phyloP scores from a whole-genome alignment of 2,329 filamentous ascomycete genomes.

The Ophiocordyceps camponoti-rufipedis region DNA sequence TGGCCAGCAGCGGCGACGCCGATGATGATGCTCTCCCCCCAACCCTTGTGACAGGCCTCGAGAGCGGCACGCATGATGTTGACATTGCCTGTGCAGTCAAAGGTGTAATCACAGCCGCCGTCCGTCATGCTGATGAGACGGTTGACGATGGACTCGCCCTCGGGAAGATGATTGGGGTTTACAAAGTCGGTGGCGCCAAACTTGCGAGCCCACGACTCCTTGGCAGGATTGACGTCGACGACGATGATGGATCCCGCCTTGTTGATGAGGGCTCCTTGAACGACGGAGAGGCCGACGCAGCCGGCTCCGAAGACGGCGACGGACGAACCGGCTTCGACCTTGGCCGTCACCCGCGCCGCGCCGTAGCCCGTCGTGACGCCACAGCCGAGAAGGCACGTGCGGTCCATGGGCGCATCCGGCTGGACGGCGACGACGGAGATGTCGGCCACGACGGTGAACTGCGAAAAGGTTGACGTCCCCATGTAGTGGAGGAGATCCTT shows the following conservation, averaged over 20 bases:
- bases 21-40: constrained; percentile 96
- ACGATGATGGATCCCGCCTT: constrained; percentile 63
- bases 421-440: constrained; percentile 95
- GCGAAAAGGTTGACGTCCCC: constrained; percentile 96
- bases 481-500: constrained; percentile 96
- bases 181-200: constrained; percentile 96
- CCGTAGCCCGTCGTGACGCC: constrained; percentile 98
- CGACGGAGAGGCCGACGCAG: constrained; percentile 86
- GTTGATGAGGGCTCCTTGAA: constrained; percentile 81
- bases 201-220: constrained; percentile 84
- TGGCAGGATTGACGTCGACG: constrained; percentile 62
- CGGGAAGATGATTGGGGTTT: constrained; percentile 61
- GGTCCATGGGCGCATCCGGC: constrained; percentile 80
- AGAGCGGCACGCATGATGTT: constrained; percentile 88
- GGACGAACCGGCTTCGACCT: constrained; percentile 76
- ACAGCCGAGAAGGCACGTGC: constrained; percentile 87
- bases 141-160: constrained; percentile 69
- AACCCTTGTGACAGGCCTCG: constrained; percentile 98
- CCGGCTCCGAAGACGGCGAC: constrained; percentile 89
- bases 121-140: constrained; percentile 95
- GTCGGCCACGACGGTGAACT: constrained; percentile 96
- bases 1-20: constrained; percentile 92
- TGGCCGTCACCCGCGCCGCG: constrained; percentile 82
- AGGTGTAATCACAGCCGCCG: constrained; percentile 95
- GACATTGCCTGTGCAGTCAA: constrained; percentile 97